A percentile compares a stretch with the other conserved stretches of the same genome.
phyloP scores from a whole-genome alignment of 306 rosid species.

The Mimosa bimucronata region DNA sequence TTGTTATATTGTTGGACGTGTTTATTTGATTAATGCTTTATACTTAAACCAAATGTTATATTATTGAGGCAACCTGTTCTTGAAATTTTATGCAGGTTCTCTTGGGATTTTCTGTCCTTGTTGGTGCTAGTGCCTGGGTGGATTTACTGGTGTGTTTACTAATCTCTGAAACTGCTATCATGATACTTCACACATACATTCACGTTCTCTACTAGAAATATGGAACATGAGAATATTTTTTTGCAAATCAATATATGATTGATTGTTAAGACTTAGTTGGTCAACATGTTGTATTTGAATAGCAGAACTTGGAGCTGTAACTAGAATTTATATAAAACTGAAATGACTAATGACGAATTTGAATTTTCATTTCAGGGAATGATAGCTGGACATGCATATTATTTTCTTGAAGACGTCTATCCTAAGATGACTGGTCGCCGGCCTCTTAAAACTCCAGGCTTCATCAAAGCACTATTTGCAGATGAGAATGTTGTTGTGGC shows the following conservation, averaged over 20 bases:
- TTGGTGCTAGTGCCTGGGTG: constrained; percentile 98
- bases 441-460: constrained; percentile 83
- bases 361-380: constrained; percentile 67
- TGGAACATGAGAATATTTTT: background rate
- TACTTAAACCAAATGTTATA: background rate
- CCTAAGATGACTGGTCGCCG: constrained; percentile 90
- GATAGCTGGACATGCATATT: constrained; percentile 98
- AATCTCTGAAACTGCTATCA: constrained; percentile 14
- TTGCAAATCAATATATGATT: background rate
- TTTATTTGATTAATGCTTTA: constrained; percentile 12
- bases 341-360: constrained; percentile 19
- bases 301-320: background rate
- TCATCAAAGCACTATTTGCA: constrained; percentile 84
- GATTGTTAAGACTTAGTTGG: background rate
- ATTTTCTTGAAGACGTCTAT: constrained; percentile 92
- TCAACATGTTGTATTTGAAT: background rate
- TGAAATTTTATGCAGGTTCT: constrained; percentile 63
- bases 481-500: constrained; percentile 91
- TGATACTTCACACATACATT: constrained; percentile 20
- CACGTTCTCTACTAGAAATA: background rate
- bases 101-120: constrained; percentile 89
- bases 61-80: constrained; percentile 6
- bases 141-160: constrained; percentile 76
- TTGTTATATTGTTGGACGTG: constrained; percentile 30
- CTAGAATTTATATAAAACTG: background rate